Evolutionary conservation across 257 asterid species (phyloP).

Genomic region (Jasminum sambac): DNA sequence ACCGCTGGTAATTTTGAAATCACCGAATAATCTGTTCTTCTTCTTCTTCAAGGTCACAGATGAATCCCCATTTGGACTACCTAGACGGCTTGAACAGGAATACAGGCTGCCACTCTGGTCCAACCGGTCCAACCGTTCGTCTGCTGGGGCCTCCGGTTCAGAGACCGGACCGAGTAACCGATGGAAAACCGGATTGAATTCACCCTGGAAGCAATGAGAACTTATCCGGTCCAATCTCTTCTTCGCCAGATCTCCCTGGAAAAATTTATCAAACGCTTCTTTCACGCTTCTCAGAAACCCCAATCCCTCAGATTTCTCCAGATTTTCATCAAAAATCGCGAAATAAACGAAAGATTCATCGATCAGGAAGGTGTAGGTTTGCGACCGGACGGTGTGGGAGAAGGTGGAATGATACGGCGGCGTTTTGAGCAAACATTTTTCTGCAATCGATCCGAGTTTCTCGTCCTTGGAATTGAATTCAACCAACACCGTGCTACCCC

Average conservation of each 20-base stretch:
- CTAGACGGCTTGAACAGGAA: background rate
- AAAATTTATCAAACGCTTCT: conserved; percentile 30
- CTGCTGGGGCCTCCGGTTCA: conserved; percentile 19
- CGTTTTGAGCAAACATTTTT: conserved; percentile 65
- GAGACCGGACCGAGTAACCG: conserved; percentile 29
- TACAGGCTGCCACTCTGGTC: background rate
- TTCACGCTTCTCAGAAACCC: conserved; percentile 36
- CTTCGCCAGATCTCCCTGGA: conserved; percentile 23
- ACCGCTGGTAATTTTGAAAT: conserved; percentile 8
- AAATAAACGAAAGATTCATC: conserved; percentile 41
- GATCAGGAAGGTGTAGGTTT: conserved; percentile 66
- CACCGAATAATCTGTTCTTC: conserved; percentile 31
- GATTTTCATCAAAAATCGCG: conserved; percentile 39
- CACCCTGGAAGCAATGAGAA: conserved; percentile 57
- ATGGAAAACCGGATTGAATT: conserved; percentile 49
- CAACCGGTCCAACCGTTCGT: conserved; percentile 8
- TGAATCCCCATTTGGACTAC: conserved; percentile 15
- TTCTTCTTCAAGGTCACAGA: conserved; percentile 27
- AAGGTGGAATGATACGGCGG: conserved; percentile 67
- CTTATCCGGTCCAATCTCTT: conserved; percentile 33
- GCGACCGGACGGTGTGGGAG: conserved; percentile 73
- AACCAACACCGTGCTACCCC: conserved; percentile 57
- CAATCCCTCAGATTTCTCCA: conserved; percentile 38
- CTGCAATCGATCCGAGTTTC: conserved; percentile 65
- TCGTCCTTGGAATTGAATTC: conserved; percentile 82